These are phyloP conservation scores for Phylloporus sp. DNA, from an alignment of 768 basidiomycete species.

Conservation along the genomic window DNA sequence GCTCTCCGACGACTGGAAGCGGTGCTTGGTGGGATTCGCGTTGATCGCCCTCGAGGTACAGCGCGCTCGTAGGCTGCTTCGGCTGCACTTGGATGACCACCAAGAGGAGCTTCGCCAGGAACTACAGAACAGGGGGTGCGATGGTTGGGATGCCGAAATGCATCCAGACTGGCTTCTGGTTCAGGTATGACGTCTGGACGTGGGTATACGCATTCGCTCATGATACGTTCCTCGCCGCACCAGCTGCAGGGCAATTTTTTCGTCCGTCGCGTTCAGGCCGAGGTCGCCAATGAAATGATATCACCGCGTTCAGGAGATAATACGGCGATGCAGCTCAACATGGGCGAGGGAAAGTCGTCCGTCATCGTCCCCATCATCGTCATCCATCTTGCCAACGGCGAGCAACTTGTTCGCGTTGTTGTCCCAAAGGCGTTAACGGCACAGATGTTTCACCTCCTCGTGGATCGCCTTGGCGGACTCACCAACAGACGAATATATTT, in stretches of 20 bases:
- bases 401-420: slow-evolving; percentile 44
- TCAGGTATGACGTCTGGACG: neutral
- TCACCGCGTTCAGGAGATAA: slow-evolving; percentile 34
- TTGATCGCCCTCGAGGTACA: slow-evolving; percentile 30
- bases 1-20: slow-evolving; percentile 24
- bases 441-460: slow-evolving; percentile 46
- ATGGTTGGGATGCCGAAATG: neutral
- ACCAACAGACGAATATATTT: slow-evolving; percentile 43
- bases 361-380: slow-evolving; percentile 45
- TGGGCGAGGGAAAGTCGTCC: slow-evolving; percentile 49
- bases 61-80: neutral
- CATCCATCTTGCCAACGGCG: slow-evolving; percentile 39
- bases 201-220: neutral
- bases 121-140: neutral
- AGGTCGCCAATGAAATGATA: slow-evolving; percentile 46
- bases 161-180: neutral
- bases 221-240: neutral
- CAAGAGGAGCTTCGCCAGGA: neutral
- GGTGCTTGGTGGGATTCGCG: slow-evolving; percentile 26
- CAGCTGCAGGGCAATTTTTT: slow-evolving; percentile 46
- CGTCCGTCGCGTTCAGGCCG: slow-evolving; percentile 39
- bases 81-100: neutral
- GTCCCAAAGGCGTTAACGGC: slow-evolving; percentile 42
- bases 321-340: slow-evolving; percentile 45
- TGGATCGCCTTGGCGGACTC: slow-evolving; percentile 40